Conservation (phyloP, 2,329 filamentous ascomycete genomes). For the Teratosphaeriaceae sp. region DNA sequence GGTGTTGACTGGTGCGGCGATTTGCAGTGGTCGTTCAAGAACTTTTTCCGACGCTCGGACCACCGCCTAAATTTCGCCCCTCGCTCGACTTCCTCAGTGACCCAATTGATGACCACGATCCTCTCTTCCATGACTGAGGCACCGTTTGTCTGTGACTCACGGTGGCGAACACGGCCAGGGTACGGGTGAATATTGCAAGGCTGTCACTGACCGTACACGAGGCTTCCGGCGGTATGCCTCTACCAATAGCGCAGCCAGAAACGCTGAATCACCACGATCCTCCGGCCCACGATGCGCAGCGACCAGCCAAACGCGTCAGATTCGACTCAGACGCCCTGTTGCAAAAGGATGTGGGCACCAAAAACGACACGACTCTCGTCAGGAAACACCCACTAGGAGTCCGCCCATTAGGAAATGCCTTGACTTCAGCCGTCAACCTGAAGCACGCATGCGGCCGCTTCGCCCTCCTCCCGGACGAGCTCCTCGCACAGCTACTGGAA, state of each 20-base stretch:
- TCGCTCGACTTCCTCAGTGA: not conserved
- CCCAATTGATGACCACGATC: not conserved
- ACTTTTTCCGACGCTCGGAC: too few species aligned
- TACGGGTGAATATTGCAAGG: too few species aligned
- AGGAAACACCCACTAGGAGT: constrained; percentile 75
- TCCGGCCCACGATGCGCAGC: not conserved
- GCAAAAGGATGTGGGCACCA: not conserved
- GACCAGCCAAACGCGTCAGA: constrained; percentile 6
- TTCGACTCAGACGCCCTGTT: constrained; percentile 1
- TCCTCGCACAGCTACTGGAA: constrained; percentile 70
- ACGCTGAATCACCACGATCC: not conserved
- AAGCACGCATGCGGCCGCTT: constrained; percentile 61
- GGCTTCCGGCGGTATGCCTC: constrained; percentile 17
- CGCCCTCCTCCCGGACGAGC: constrained; percentile 68
- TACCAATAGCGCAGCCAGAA: constrained; percentile 11
- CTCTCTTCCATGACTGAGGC: too few species aligned
- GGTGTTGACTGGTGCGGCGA: too few species aligned
- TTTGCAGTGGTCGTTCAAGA: not conserved
- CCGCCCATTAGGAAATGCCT: constrained; percentile 79
- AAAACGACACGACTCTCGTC: constrained; percentile 43
- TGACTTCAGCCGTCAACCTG: constrained; percentile 60
- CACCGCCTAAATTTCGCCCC: too few species aligned
- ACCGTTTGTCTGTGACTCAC: constrained; percentile 4
- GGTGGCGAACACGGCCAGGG: too few species aligned
- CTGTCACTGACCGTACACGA: too few species aligned